These are phyloP conservation scores for Talaromyces sp. DNA, from an alignment of 2,329 filamentous ascomycete genomes.

Conservation along the genomic window DNA sequence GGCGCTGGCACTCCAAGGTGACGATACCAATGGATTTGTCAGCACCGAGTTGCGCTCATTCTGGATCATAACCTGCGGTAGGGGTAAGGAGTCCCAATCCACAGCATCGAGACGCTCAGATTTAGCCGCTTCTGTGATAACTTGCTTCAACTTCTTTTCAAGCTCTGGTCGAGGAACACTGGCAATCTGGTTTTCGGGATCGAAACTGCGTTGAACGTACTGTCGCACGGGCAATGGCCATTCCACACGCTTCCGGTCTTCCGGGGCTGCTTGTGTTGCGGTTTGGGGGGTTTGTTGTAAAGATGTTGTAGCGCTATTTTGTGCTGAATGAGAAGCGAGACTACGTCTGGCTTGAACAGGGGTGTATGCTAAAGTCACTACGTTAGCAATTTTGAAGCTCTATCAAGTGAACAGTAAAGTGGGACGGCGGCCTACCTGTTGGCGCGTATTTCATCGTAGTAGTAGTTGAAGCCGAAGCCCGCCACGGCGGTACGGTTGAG, in stretches of 20 bases:
- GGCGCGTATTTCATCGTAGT: constrained; percentile 29
- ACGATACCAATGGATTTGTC: constrained; percentile 43
- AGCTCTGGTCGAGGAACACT: constrained; percentile 67
- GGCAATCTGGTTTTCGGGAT: constrained; percentile 64
- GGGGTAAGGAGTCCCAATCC: constrained; percentile 78
- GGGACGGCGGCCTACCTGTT: constrained; percentile 30
- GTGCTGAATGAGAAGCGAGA: constrained; percentile 46
- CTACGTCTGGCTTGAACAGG: constrained; percentile 61
- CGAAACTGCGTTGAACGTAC: constrained; percentile 88
- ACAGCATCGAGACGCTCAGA: constrained; percentile 66
- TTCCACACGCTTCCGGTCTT: constrained; percentile 56
- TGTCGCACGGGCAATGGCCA: constrained; percentile 80
- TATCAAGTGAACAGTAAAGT: constrained; percentile 3
- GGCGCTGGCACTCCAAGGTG: constrained; percentile 29
- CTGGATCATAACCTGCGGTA: constrained; percentile 80
- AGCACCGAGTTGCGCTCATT: constrained; percentile 59
- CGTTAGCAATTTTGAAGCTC: constrained; percentile 4
- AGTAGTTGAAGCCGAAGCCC: constrained; percentile 31
- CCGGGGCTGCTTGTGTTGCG: constrained; percentile 37
- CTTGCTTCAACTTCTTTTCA: constrained; percentile 77
- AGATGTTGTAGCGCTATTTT: constrained; percentile 22
- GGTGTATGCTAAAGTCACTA: constrained; percentile 54
- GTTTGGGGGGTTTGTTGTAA: constrained; percentile 23
- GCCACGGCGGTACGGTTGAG: constrained; percentile 41
- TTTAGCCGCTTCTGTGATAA: constrained; percentile 80